Evolutionary conservation across 768 basidiomycete genomes (phyloP).

Genomic region (Amanita pseudoporphyria): DNA sequence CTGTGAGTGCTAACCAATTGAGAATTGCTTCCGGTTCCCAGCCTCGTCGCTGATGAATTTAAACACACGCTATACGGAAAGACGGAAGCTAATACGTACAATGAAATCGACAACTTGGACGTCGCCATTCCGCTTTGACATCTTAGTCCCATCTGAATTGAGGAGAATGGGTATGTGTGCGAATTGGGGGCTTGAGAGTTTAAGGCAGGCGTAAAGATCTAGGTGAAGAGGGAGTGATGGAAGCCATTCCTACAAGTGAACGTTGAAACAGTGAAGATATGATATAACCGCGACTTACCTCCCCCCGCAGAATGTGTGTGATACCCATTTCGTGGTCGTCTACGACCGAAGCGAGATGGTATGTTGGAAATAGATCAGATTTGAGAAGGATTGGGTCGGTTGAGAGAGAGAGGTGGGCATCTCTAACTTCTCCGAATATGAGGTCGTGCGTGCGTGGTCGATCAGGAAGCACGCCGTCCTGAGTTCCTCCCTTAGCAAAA

Average conservation of each 20-base stretch:
- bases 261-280: not conserved
- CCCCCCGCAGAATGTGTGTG: conserved; percentile 90
- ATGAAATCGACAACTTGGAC: conserved; percentile 83
- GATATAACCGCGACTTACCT: conserved; percentile 35
- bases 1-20: conserved; percentile 93
- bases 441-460: conserved; percentile 51
- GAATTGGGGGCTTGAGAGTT: conserved; percentile 65
- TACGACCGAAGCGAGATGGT: conserved; percentile 92
- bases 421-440: conserved; percentile 66
- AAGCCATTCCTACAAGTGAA: conserved; percentile 78
- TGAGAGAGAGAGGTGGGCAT: conserved; percentile 67
- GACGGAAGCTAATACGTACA: conserved; percentile 29
- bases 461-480: conserved; percentile 52
- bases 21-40: conserved; percentile 87
- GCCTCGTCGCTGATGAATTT: conserved; percentile 50
- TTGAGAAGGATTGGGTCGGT: conserved; percentile 93
- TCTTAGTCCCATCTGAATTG: conserved; percentile 86
- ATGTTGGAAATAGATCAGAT: conserved; percentile 89
- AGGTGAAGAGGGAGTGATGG: conserved; percentile 88
- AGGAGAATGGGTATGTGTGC: conserved; percentile 88
- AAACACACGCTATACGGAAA: not conserved
- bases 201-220: conserved; percentile 76
- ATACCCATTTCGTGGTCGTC: conserved; percentile 97
- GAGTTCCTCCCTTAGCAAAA: conserved; percentile 1
- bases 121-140: conserved; percentile 91